Percentiles rank a stretch among this genome's conserved stretches.
Conservation (phyloP, 2,329 filamentous ascomycete genomes). For the Achaetomium macrosporum region DNA sequence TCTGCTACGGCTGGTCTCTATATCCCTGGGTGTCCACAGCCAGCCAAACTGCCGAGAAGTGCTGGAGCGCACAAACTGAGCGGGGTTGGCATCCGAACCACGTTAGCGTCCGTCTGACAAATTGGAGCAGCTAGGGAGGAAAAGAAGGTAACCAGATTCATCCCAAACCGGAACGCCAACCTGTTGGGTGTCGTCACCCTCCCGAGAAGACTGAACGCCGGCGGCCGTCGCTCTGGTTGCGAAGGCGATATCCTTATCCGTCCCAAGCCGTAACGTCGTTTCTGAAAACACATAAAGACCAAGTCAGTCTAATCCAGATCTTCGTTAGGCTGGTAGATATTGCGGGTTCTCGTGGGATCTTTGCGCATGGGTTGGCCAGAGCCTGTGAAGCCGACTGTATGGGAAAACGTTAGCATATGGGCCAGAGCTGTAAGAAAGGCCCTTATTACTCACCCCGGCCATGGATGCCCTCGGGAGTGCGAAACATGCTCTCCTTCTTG, state of each 20-base stretch:
- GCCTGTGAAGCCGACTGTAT: conserved; percentile 85
- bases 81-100: conserved; percentile 9
- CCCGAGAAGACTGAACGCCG: conserved; percentile 1
- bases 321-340: conserved; percentile 75
- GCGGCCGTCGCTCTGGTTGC: background rate
- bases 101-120: conserved; percentile 39
- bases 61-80: background rate
- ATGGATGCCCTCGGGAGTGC: conserved; percentile 78
- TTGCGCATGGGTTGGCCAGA: conserved; percentile 96
- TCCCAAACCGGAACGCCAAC: conserved; percentile 16
- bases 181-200: background rate
- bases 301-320: conserved; percentile 57
- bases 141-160: conserved; percentile 27
- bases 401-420: background rate
- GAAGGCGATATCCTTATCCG: background rate
- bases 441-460: conserved; percentile 63
- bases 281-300: conserved; percentile 20
- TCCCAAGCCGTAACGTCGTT: conserved; percentile 5
- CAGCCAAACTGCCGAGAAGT: background rate
- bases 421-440: background rate
- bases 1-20: background rate
- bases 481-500: conserved; percentile 96
- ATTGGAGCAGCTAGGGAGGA: conserved; percentile 32
- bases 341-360: conserved; percentile 72
- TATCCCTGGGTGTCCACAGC: background rate